Evolutionary conservation across 495 filamentous ascomycete genomes (phyloP).

Genomic region (Aspergillus olivimuriae): DNA sequence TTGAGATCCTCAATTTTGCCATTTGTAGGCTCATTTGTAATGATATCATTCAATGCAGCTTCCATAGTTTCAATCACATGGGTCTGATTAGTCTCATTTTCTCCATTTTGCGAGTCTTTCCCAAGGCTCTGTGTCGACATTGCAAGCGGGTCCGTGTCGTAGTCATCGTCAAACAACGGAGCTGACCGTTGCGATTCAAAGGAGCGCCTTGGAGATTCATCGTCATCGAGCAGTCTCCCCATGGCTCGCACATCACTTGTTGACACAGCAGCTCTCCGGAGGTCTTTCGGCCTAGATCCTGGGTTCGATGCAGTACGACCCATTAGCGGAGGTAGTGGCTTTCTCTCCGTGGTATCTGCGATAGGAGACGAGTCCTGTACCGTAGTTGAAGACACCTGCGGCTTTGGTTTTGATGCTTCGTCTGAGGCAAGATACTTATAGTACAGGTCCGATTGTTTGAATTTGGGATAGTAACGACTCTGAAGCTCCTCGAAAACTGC

Average conservation of each 20-base stretch:
- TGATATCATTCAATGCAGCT: slow-evolving; percentile 87
- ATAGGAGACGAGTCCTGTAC: slow-evolving; percentile 20
- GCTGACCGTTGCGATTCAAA: slow-evolving; percentile 50
- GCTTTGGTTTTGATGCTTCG: slow-evolving; percentile 52
- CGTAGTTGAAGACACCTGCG: slow-evolving; percentile 17
- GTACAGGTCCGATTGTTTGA: slow-evolving; percentile 86
- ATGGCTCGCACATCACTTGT: slow-evolving; percentile 47
- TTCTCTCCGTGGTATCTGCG: slow-evolving; percentile 27
- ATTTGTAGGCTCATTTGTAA: slow-evolving; percentile 67
- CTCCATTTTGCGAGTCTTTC: slow-evolving; percentile 43
- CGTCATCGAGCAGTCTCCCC: slow-evolving; percentile 39
- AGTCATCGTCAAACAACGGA: slow-evolving; percentile 59
- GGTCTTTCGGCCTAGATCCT: slow-evolving; percentile 32
- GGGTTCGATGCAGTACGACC: slow-evolving; percentile 38
- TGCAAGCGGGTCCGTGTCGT: slow-evolving; percentile 57
- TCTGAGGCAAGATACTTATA: slow-evolving; percentile 93
- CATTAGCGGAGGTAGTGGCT: slow-evolving; percentile 36
- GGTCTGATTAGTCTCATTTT: slow-evolving; percentile 38
- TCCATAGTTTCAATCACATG: slow-evolving; percentile 87
- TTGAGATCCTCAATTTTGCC: slow-evolving; percentile 58
- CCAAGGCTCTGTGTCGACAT: slow-evolving; percentile 53
- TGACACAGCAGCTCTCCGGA: slow-evolving; percentile 53
- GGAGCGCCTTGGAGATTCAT: slow-evolving; percentile 46
- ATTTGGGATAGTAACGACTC: slow-evolving; percentile 68
- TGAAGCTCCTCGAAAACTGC: slow-evolving; percentile 77